These are phyloP conservation scores for Kipferlia bialata DNA, from an alignment of 78 protist genomes.

Conservation along the genomic window DNA sequence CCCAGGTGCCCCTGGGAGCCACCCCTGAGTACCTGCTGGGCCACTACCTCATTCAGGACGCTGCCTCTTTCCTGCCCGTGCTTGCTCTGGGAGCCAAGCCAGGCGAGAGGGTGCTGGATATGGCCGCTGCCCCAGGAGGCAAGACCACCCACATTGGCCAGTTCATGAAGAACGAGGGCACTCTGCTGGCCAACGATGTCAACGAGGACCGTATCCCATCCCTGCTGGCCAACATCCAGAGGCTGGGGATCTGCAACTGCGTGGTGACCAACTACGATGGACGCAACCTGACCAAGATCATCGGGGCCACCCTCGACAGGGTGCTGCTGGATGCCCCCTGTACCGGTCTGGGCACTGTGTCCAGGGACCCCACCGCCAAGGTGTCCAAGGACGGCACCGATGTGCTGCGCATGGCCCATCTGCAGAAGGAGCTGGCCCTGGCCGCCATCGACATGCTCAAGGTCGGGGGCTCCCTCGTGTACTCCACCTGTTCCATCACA, in stretches of 20 bases:
- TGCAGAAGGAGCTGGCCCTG: slow-evolving; percentile 84
- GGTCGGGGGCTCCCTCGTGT: slow-evolving; percentile 79
- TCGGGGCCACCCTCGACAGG: slow-evolving; percentile 68
- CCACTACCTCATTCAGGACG: slow-evolving; percentile 89
- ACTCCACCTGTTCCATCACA: slow-evolving; percentile 66
- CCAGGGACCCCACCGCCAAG: slow-evolving; percentile 75
- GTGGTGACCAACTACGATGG: slow-evolving; percentile 80
- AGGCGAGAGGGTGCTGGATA: slow-evolving; percentile 72
- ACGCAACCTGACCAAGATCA: slow-evolving; percentile 42
- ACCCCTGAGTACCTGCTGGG: slow-evolving; percentile 86
- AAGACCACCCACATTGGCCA: slow-evolving; percentile 86
- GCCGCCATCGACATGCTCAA: slow-evolving; percentile 69
- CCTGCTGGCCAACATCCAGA: slow-evolving; percentile 47
- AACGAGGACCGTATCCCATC: slow-evolving; percentile 61
- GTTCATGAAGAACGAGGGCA: slow-evolving; percentile 86
- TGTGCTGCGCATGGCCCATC: slow-evolving; percentile 44
- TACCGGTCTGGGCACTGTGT: slow-evolving; percentile 91
- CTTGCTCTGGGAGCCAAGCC: slow-evolving; percentile 77
- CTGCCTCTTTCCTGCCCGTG: slow-evolving; percentile 89
- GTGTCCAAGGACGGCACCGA: slow-evolving; percentile 58
- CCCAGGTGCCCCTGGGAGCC: slow-evolving; percentile 58
- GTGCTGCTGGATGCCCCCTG: slow-evolving; percentile 98
- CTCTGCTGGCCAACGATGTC: slow-evolving; percentile 81
- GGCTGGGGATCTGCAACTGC: slow-evolving; percentile 55
- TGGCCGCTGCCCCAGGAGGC: slow-evolving; percentile 98